Base-by-base conservation (phyloP, 345 rosid genomes). In the Streptanthus diversifolius region DNA sequence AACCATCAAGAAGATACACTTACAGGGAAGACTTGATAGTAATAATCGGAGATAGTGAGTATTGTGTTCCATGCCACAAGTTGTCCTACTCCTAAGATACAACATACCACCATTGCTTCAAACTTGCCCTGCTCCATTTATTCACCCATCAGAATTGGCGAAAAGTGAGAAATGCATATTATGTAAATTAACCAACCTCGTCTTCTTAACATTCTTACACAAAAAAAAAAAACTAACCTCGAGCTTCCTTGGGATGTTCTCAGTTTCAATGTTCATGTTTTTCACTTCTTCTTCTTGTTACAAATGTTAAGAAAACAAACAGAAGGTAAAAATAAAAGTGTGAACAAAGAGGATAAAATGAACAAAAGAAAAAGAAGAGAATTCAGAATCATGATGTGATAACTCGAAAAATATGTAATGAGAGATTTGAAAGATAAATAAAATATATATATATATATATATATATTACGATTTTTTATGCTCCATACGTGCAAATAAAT, bases 11-110 rank as follows among this genome's bases (percentile, higher is more conserved):
- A 45, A 18, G 49, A 40, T 17, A 45, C 13, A 47, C 57, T 21
- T 55, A 85, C 96, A 21, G 87, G 78, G 45, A 90, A 90, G 49
- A 91, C 63, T 2, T 69, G 32, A 43, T 75, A 84, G 68, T 87
- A 91, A 70, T 91, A 91, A 69, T 91, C 92, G 49, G 80, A 90
- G 2, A 89, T 87, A 1, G 88, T 87, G 6, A 89, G 60, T 86
- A 91, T 81, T 63, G 90, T 87, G 73, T 82, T 87, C 97, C 95
- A 91, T 14, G 95, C 58, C 2, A 87, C 70, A 22, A 91, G 90
- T 5, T 89, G 79, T 15, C 95, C 97, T 19, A 47, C 53, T 47
- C 53, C 53, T 47, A 47, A 47, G 53, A 19, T 47, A 47, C 53
- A 47, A 47, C 53, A 47, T 19, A 47, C 13, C 53, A 47, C 53